Evolutionary conservation across 2,329 filamentous ascomycete genomes (phyloP).

Genomic region (Aspergillus clavatus): DNA sequence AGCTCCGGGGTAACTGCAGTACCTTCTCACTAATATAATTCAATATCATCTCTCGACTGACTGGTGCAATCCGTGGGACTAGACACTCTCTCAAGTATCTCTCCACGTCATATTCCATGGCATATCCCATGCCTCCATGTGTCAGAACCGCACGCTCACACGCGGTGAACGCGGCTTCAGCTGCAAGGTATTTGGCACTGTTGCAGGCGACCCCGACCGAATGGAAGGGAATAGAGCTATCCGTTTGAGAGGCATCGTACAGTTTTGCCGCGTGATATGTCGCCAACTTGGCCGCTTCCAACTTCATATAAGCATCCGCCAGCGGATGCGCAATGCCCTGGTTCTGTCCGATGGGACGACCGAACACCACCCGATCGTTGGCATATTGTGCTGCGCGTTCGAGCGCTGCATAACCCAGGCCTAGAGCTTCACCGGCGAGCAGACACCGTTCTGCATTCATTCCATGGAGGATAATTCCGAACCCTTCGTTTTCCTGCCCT

Average conservation of each 20-base stretch:
- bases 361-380: conserved; percentile 57
- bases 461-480: conserved; percentile 72
- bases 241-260: conserved; percentile 52
- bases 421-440: conserved; percentile 72
- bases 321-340: conserved; percentile 58
- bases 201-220: conserved; percentile 62
- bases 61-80: conserved; percentile 56
- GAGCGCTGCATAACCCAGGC: conserved; percentile 69
- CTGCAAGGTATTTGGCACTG: conserved; percentile 63
- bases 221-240: conserved; percentile 49
- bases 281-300: conserved; percentile 57
- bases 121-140: conserved; percentile 61
- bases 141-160: conserved; percentile 55
- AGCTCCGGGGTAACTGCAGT: conserved; percentile 40
- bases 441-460: conserved; percentile 77
- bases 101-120: conserved; percentile 59
- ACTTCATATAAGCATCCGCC: conserved; percentile 56
- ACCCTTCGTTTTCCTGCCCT: conserved; percentile 69
- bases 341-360: conserved; percentile 55
- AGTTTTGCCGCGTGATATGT: conserved; percentile 58
- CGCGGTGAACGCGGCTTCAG: conserved; percentile 56
- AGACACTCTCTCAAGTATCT: conserved; percentile 56
- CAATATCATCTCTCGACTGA: conserved; percentile 50
- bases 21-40: conserved; percentile 45
- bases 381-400: conserved; percentile 62